Evolutionary conservation across 208 protist genomes (phyloP).

Genomic region (Kentomonas sorsogonicus): DNA sequence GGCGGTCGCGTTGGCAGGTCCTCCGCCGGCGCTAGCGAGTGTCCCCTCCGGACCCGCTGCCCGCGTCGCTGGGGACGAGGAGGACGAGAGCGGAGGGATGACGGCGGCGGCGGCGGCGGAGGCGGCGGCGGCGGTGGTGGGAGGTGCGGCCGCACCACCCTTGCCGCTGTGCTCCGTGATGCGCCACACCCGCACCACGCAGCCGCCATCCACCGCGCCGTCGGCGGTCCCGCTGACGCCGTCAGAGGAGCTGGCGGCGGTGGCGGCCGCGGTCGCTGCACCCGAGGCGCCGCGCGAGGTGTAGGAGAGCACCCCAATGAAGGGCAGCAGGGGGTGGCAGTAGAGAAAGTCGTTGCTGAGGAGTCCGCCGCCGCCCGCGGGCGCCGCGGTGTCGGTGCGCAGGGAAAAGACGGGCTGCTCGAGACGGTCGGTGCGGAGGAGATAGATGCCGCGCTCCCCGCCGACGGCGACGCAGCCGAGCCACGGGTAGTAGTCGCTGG

Average conservation of each 20-base stretch:
- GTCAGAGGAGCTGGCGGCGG: not conserved
- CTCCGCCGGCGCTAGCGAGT: too few relatives aligned
- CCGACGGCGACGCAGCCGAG: conserved; percentile 57
- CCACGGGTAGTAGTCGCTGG: conserved; percentile 66
- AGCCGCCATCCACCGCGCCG: not conserved
- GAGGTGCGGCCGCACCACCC: not conserved
- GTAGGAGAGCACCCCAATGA: conserved; percentile 55
- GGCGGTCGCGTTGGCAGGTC: too few relatives aligned
- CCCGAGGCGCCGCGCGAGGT: conserved; percentile 14
- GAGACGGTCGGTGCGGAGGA: conserved; percentile 49
- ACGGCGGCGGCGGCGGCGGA: not conserved
- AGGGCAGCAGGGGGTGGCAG: conserved; percentile 71
- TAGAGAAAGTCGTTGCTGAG: conserved; percentile 46
- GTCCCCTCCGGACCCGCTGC: too few relatives aligned
- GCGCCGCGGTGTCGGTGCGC: conserved; percentile 15
- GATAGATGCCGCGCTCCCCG: conserved; percentile 36
- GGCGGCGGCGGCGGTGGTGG: not conserved
- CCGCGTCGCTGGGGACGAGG: too few relatives aligned
- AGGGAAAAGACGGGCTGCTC: conserved; percentile 38
- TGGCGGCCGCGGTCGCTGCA: not conserved
- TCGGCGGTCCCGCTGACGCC: not conserved
- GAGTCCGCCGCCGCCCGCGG: too few relatives aligned
- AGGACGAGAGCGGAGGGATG: too few relatives aligned
- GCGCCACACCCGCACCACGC: too few relatives aligned
- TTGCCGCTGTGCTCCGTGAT: too few relatives aligned